These are phyloP conservation scores for Serendipita sp. DNA, from an alignment of 768 basidiomycete species.

Conservation along the genomic window DNA sequence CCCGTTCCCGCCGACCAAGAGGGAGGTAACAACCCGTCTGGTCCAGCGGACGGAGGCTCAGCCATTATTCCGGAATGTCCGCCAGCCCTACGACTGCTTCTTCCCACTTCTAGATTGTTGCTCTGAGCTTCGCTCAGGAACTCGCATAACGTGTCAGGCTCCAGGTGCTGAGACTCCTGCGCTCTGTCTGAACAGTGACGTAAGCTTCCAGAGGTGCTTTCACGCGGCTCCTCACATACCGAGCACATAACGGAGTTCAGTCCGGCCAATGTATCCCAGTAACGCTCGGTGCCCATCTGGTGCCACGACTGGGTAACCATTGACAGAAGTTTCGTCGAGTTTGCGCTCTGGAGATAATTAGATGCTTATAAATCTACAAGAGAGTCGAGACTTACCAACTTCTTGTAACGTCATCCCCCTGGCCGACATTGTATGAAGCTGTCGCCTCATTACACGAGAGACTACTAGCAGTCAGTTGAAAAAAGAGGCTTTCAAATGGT, in stretches of 20 bases:
- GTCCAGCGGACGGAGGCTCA: neutral
- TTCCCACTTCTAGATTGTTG: neutral
- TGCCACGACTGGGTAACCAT: constrained; percentile 83
- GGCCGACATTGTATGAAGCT: constrained; percentile 55
- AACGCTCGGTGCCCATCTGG: constrained; percentile 43
- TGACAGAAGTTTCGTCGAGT: constrained; percentile 55
- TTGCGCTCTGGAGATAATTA: constrained; percentile 37
- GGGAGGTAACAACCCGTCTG: neutral
- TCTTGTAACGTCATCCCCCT: constrained; percentile 61
- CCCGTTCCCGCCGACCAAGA: constrained; percentile 25
- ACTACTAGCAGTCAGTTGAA: constrained; percentile 29
- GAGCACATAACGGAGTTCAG: constrained; percentile 71
- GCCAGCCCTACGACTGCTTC: constrained; percentile 26
- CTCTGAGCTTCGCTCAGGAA: constrained; percentile 36
- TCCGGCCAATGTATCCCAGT: constrained; percentile 75
- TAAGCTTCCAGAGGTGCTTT: neutral
- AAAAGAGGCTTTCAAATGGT: neutral
- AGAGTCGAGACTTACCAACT: constrained; percentile 43
- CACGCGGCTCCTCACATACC: constrained; percentile 29
- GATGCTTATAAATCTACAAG: constrained; percentile 7
- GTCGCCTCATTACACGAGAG: constrained; percentile 76
- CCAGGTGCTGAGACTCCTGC: constrained; percentile 41
- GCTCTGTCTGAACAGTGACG: constrained; percentile 42
- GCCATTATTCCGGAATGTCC: neutral
- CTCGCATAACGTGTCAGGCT: constrained; percentile 50